These are phyloP conservation scores for Trichocomaceae sp. DNA, from an alignment of 2,329 filamentous ascomycete species.

Conservation along the genomic window DNA sequence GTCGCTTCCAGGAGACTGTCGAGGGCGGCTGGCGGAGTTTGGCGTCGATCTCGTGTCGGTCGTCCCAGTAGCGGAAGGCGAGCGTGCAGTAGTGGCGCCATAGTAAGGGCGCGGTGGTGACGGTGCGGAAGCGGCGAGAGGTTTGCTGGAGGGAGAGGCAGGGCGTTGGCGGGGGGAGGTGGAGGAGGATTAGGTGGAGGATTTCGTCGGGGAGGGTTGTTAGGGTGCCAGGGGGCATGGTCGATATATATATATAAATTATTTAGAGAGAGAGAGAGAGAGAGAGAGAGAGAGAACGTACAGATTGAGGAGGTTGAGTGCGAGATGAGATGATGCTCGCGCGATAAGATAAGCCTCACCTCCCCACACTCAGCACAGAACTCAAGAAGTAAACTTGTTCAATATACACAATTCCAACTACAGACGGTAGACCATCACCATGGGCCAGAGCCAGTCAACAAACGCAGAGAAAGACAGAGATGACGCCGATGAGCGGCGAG, in stretches of 20 bases:
- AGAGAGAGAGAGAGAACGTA: too few species aligned
- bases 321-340: neutral
- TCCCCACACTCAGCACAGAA: too few species aligned
- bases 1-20: conserved; percentile 64
- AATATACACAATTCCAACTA: too few species aligned
- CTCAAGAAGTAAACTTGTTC: too few species aligned
- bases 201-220: conserved; percentile 69
- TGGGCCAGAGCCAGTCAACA: conserved; percentile 43
- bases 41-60: conserved; percentile 52
- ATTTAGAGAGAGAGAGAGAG: too few species aligned
- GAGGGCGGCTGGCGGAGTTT: conserved; percentile 51
- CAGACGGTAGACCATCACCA: conserved; percentile 14
- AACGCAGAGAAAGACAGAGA: conserved; percentile 18
- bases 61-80: conserved; percentile 69
- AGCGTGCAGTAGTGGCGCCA: conserved; percentile 71
- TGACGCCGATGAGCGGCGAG: conserved; percentile 21
- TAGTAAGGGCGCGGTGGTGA: conserved; percentile 65
- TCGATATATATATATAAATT: neutral
- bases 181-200: conserved; percentile 67
- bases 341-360: conserved; percentile 12
- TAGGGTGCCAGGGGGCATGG: conserved; percentile 6
- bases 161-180: conserved; percentile 45
- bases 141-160: conserved; percentile 52
- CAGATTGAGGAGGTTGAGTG: too few species aligned
- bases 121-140: conserved; percentile 56